phyloP scores from a whole-genome alignment of 2,329 filamentous ascomycete genomes.

The Phyllosticta citriasiana region DNA sequence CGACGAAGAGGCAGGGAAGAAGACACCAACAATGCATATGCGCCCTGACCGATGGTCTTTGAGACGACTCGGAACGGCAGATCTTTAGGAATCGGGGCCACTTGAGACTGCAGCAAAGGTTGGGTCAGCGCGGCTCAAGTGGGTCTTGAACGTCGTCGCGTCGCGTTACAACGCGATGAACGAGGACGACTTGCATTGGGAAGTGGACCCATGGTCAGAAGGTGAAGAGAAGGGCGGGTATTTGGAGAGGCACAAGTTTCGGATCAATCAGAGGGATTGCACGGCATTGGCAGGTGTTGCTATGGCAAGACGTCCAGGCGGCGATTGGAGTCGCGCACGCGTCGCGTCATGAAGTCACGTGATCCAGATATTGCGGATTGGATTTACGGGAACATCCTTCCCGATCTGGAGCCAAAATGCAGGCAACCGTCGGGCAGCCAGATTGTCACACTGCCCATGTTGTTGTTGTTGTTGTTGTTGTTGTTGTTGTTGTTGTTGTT shows the following conservation, averaged over 20 bases:
- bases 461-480: not conserved
- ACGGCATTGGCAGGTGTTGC: not conserved
- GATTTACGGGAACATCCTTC: not conserved
- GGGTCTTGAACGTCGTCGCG: not conserved
- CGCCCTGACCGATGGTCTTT: conserved; percentile 90
- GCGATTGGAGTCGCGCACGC: not conserved
- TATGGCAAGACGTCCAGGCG: not conserved
- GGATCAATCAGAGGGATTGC: not conserved
- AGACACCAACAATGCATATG: conserved; percentile 81
- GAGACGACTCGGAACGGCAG: conserved; percentile 92
- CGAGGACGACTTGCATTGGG: conserved; percentile 18
- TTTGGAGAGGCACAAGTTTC: not conserved
- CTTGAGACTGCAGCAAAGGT: conserved; percentile 56
- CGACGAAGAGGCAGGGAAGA: not conserved
- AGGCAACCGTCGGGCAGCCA: not conserved
- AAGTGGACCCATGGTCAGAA: conserved; percentile 17
- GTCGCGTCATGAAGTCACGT: not conserved
- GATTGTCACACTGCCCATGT: not conserved
- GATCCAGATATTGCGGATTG: not conserved
- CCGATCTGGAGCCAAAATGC: not conserved
- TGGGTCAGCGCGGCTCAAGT: not conserved
- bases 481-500: not conserved
- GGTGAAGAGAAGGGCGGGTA: not conserved
- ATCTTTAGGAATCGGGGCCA: conserved; percentile 73
- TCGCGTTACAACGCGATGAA: not conserved